phyloP scores from a whole-genome alignment of 225 moss, liverwort and hornwort genomes.

The Polytrichum commune region DNA sequence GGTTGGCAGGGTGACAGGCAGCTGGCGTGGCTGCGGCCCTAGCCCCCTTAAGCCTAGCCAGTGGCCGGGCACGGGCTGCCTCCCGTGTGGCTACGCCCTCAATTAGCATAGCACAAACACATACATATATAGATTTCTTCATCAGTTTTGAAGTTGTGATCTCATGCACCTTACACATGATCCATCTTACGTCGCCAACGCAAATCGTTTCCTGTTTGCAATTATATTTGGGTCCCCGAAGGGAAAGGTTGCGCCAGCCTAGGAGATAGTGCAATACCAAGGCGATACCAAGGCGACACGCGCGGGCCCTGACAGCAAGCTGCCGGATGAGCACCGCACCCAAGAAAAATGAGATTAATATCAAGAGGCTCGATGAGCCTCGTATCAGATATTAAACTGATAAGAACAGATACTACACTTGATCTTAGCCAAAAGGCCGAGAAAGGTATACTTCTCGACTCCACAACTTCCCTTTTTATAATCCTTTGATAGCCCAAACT shows the following conservation, averaged over 20 bases:
- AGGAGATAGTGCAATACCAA: slow-evolving; percentile 4
- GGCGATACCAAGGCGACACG: slow-evolving; percentile 12
- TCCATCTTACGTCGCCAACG: no score
- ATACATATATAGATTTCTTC: no score
- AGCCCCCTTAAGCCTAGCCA: no score
- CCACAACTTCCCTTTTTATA: no score
- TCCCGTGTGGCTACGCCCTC: no score
- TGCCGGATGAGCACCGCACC: slow-evolving; percentile 16
- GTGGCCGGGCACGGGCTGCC: no score
- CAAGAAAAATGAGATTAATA: slow-evolving; percentile 64
- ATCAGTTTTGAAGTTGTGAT: no score
- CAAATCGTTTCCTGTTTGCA: fast-evolving
- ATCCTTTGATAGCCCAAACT: no score
- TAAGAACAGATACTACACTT: slow-evolving; percentile 79
- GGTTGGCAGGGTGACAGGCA: no score
- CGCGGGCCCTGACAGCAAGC: slow-evolving; percentile 8
- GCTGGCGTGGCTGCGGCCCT: no score
- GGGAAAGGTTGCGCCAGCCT: slow-evolving; percentile 1
- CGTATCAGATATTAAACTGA: slow-evolving; percentile 77
- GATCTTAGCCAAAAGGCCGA: slow-evolving; percentile 80
- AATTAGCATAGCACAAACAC: no score
- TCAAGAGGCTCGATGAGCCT: slow-evolving; percentile 56
- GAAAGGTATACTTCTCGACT: slow-evolving; percentile 32
- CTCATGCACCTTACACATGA: no score
- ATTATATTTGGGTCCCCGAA: neutral